phyloP scores from a whole-genome alignment of 2,329 filamentous ascomycete genomes.

The Chaetoscypha palmicola region DNA sequence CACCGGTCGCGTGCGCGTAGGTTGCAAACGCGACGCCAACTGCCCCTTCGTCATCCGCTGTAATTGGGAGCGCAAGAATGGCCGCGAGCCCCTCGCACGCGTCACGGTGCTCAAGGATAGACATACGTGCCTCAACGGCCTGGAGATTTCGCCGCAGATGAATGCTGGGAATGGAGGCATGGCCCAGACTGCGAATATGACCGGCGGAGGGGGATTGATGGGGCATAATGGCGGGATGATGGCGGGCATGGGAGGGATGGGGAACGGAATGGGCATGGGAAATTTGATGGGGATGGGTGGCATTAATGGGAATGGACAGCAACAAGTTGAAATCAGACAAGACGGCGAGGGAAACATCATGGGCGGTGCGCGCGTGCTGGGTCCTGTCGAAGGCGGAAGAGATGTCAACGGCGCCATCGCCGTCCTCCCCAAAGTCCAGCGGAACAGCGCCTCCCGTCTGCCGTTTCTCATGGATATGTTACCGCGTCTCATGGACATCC shows the following conservation, averaged over 20 bases:
- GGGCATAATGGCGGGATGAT: conserved; percentile 3
- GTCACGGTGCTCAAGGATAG: conserved; percentile 28
- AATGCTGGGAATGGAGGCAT: background rate
- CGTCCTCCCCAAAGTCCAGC: conserved; percentile 29
- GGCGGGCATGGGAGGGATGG: conserved; percentile 3
- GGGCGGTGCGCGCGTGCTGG: conserved; percentile 25
- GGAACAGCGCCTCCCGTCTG: conserved; percentile 32
- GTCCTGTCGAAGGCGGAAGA: conserved; percentile 15
- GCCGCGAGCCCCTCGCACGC: conserved; percentile 25
- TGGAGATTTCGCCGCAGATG: conserved; percentile 11
- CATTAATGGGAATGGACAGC: conserved; percentile 1
- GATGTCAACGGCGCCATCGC: conserved; percentile 12
- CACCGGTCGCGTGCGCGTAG: conserved; percentile 30
- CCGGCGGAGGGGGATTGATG: conserved; percentile 5
- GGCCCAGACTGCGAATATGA: conserved; percentile 1
- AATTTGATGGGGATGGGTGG: conserved; percentile 12
- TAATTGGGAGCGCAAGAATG: conserved; percentile 30
- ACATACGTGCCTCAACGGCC: conserved; percentile 29
- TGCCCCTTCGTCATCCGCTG: conserved; percentile 31
- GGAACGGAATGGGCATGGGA: conserved; percentile 1
- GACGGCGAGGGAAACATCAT: conserved; percentile 28
- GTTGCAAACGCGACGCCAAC: conserved; percentile 29
- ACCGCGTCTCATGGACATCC: conserved; percentile 51
- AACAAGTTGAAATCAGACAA: conserved; percentile 24
- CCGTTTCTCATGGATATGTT: conserved; percentile 54